These are phyloP conservation scores for Hemerocallis citrina DNA, from an alignment of 106 monocot genomes.

Conservation along the genomic window DNA sequence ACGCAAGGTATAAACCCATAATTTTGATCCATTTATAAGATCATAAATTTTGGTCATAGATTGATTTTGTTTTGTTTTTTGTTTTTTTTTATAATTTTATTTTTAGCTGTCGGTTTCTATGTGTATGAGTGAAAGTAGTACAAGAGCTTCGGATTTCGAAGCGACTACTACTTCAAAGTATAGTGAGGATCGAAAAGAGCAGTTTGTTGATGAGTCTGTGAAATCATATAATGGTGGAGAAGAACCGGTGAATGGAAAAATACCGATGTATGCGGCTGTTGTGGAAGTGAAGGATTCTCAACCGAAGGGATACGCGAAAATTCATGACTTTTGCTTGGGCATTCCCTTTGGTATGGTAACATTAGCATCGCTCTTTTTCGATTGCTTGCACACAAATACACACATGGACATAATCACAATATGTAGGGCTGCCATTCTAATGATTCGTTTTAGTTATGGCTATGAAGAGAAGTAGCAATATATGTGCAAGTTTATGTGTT, in stretches of 20 bases:
- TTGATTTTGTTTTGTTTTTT: not conserved
- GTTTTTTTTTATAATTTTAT: not conserved
- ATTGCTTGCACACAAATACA: not conserved
- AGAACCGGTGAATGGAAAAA: not conserved
- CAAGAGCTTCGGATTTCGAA: too few relatives aligned
- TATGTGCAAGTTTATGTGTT: too few relatives aligned
- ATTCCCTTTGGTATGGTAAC: conserved; percentile 28
- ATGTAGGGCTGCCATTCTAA: too few relatives aligned
- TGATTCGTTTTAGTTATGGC: too few relatives aligned
- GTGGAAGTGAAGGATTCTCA: conserved; percentile 11
- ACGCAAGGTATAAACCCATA: too few relatives aligned
- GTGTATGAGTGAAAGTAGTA: conserved; percentile 15
- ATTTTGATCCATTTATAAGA: too few relatives aligned
- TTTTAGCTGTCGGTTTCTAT: conserved; percentile 20
- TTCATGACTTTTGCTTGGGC: conserved; percentile 40
- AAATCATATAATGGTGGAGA: not conserved
- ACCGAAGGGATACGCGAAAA: conserved; percentile 22
- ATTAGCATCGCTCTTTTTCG: not conserved
- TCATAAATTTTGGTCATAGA: too few relatives aligned
- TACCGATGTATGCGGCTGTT: not conserved
- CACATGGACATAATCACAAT: too few relatives aligned
- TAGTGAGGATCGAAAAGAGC: conserved; percentile 5
- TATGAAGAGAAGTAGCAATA: too few relatives aligned
- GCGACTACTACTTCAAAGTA: conserved; percentile 11
- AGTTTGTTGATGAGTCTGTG: not conserved